Percentiles rank a stretch among this genome's conserved stretches.
Evolutionary conservation across 345 rosid species (phyloP).

Genomic region (Salix exigua): DNA sequence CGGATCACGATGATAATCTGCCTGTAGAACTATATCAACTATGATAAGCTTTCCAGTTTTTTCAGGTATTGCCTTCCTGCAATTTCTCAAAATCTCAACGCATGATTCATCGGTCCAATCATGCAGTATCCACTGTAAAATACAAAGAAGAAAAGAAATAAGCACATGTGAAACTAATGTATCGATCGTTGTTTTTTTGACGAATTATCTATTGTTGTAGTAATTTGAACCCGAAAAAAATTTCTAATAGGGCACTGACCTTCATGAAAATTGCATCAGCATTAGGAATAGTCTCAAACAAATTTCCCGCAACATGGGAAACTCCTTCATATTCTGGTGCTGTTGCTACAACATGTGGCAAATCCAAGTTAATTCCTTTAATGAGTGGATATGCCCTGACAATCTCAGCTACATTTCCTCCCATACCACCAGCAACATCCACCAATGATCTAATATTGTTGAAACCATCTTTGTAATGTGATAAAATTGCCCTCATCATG

Average conservation of each 20-base stretch:
- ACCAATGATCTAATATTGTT: constrained; percentile 16
- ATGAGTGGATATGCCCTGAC: constrained; percentile 30
- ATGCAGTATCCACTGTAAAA: background rate
- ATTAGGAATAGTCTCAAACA: constrained; percentile 29
- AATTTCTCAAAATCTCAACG: background rate
- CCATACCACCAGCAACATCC: constrained; percentile 42
- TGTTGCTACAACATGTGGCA: constrained; percentile 34
- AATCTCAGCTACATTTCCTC: constrained; percentile 19
- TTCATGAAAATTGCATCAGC: constrained; percentile 27
- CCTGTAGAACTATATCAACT: constrained; percentile 21
- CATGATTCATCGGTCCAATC: background rate
- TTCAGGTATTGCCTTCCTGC: constrained; percentile 14
- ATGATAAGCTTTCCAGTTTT: constrained; percentile 26
- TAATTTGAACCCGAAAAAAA: no score
- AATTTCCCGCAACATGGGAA: constrained; percentile 31
- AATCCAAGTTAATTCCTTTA: constrained; percentile 36
- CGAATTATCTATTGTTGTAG: no score
- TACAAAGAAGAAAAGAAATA: background rate
- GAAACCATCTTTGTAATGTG: constrained; percentile 26
- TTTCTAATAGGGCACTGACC: constrained; percentile 12
- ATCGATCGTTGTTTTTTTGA: no score
- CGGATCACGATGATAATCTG: background rate
- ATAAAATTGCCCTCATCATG: constrained; percentile 9
- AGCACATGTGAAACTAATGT: no score
- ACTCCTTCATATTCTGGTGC: constrained; percentile 30